A percentile compares a stretch with the other conserved stretches of the same genome.
These are phyloP conservation scores for Lactuca sativa DNA, from an alignment of 129 eudicot genomes.

Conservation along the genomic window DNA sequence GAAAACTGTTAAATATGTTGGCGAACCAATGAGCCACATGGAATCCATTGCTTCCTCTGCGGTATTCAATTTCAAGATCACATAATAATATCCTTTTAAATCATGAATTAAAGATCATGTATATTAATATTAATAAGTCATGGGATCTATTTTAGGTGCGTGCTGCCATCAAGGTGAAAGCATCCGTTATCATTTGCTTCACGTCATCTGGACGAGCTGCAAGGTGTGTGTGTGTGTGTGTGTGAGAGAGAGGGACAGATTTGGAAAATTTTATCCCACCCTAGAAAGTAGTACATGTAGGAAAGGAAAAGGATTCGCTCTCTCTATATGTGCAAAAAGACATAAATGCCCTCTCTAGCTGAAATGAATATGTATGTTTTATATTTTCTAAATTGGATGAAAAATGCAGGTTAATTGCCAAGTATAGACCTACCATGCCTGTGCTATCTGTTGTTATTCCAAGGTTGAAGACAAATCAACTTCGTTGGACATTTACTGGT, in stretches of 20 bases:
- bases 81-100: not conserved
- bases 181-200: slow-evolving; percentile 89
- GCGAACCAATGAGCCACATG: slow-evolving; percentile 85
- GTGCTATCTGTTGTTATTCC: slow-evolving; percentile 93
- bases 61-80: slow-evolving; percentile 38
- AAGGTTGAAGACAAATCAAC: slow-evolving; percentile 83
- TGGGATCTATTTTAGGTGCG: slow-evolving; percentile 51
- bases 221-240: slow-evolving; percentile 39
- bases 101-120: not conserved
- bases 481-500: slow-evolving; percentile 86
- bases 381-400: not conserved
- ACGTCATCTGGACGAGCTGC: slow-evolving; percentile 96
- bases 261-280: no score
- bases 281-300: no score
- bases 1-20: slow-evolving; percentile 69
- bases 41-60: slow-evolving; percentile 94
- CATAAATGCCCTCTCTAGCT: not conserved
- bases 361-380: not conserved
- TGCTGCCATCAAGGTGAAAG: slow-evolving; percentile 88
- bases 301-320: no score
- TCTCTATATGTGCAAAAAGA: not conserved
- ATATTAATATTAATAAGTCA: not conserved
- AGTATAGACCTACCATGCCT: slow-evolving; percentile 97
- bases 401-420: slow-evolving; percentile 78
- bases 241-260: no score